phyloP scores from a whole-genome alignment of 352 stramenopile genomes.

The Phytophthora lateralis region DNA sequence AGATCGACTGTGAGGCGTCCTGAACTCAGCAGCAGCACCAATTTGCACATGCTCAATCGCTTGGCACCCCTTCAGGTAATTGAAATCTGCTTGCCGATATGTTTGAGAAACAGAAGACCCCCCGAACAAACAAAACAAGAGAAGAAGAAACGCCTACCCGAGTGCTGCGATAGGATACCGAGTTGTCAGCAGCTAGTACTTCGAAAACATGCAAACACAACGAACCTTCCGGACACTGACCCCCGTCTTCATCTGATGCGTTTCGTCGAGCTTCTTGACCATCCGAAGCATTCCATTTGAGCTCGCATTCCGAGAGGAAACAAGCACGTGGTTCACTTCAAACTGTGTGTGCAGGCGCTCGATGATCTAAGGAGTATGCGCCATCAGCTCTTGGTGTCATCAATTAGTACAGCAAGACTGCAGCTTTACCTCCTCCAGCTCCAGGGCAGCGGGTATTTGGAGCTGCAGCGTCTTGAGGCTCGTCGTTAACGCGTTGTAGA shows the following conservation, averaged over 20 bases:
- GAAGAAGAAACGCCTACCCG: conserved; percentile 21
- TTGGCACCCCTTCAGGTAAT: conserved; percentile 73
- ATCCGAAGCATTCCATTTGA: conserved; percentile 66
- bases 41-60: conserved; percentile 72
- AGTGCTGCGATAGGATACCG: conserved; percentile 40
- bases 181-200: conserved; percentile 9
- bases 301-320: conserved; percentile 75
- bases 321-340: conserved; percentile 63
- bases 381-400: conserved; percentile 4
- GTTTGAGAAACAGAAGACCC: not conserved
- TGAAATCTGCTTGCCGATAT: conserved; percentile 62
- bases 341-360: conserved; percentile 76
- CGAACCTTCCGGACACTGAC: conserved; percentile 74
- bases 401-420: not conserved
- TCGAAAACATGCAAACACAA: not conserved
- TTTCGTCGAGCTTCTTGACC: conserved; percentile 65
- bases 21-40: conserved; percentile 37
- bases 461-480: conserved; percentile 70
- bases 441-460: conserved; percentile 38
- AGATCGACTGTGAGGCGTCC: conserved; percentile 19
- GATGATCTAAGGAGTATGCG: conserved; percentile 38
- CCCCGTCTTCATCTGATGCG: conserved; percentile 46
- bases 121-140: too few species aligned
- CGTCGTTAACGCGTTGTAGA: conserved; percentile 76
- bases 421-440: conserved; percentile 53